Conservation (phyloP, 306 rosid genomes). For the Malus asiatica region DNA sequence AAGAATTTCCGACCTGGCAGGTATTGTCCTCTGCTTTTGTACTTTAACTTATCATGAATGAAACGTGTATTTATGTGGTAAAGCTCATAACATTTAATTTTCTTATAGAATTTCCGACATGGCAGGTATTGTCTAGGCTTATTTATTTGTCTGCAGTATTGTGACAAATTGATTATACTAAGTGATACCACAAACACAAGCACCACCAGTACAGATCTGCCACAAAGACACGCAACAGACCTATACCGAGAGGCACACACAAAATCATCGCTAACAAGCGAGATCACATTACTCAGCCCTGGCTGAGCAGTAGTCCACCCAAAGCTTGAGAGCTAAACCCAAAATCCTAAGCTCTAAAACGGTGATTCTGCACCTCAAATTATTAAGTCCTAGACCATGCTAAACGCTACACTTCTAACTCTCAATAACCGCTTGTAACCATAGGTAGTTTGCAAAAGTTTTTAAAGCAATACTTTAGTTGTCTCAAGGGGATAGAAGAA, state of each 20-base stretch:
- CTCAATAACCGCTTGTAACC: background rate
- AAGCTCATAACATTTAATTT: background rate
- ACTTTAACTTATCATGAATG: background rate
- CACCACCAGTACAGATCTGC: too few relatives aligned
- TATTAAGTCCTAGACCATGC: background rate
- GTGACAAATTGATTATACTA: background rate
- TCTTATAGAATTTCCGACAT: constrained; percentile 51
- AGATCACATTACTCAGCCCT: background rate
- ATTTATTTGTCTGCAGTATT: background rate
- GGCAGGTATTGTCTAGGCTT: background rate
- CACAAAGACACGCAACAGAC: background rate
- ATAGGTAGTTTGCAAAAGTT: background rate
- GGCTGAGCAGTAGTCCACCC: background rate
- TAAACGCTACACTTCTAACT: background rate
- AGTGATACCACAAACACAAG: background rate
- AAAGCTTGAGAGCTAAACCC: background rate
- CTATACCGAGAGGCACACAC: too few relatives aligned
- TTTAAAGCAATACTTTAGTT: background rate
- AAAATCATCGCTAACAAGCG: too few relatives aligned
- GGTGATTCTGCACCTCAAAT: background rate
- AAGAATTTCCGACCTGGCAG: constrained; percentile 53
- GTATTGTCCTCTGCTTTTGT: constrained; percentile 1
- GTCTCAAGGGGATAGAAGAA: background rate
- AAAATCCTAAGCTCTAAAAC: background rate
- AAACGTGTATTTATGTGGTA: constrained; percentile 1